Percentiles rank a stretch among this genome's conserved stretches.
phyloP scores from a whole-genome alignment of 441 rosid species.

The Viola pubescens region DNA sequence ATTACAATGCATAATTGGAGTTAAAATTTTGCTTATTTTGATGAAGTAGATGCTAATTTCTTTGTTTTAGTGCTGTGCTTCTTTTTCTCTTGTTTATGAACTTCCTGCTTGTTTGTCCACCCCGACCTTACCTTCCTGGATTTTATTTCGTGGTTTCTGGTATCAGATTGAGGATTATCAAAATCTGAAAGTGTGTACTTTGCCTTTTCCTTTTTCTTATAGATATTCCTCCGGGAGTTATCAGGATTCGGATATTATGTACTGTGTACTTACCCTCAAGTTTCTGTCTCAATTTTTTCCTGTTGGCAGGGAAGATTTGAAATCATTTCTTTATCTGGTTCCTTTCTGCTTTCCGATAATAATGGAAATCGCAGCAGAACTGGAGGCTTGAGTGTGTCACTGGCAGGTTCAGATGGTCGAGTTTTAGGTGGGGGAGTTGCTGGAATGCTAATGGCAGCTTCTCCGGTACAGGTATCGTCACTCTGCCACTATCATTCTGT shows the following conservation, averaged over 20 bases:
- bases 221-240: background rate
- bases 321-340: constrained; percentile 81
- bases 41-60: no score
- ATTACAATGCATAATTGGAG: no score
- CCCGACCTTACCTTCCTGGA: no score
- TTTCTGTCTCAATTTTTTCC: background rate
- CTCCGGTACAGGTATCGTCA: constrained; percentile 72
- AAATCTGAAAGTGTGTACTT: no score
- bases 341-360: constrained; percentile 52
- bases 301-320: constrained; percentile 76
- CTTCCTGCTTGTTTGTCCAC: no score
- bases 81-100: no score
- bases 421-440: constrained; percentile 89
- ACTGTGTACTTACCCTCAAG: background rate
- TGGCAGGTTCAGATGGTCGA: constrained; percentile 81
- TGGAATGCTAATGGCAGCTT: constrained; percentile 75
- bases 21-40: no score
- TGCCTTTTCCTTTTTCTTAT: no score
- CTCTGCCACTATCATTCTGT: background rate
- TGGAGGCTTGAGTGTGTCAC: constrained; percentile 62
- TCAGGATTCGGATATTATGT: background rate
- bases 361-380: constrained; percentile 41
- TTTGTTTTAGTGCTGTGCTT: no score
- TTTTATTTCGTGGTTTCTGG: no score
- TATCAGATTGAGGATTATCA: no score